A percentile compares a stretch with the other conserved stretches of the same genome.
phyloP scores from a whole-genome alignment of 1,284 basidiomycete genomes.

The Leccinum laetum region DNA sequence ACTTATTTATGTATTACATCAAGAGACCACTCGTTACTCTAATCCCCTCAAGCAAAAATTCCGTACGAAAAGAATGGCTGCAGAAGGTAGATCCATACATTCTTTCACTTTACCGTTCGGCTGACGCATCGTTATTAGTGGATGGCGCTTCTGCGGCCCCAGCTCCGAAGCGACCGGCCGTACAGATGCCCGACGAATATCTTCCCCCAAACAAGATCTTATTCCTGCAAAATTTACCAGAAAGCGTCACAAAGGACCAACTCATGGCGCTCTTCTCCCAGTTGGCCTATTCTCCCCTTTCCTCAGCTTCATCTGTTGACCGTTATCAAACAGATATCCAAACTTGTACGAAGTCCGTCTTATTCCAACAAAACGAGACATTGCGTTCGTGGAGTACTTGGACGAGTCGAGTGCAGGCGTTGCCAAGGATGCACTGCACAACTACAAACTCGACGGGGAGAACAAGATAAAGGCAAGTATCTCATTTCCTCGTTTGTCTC shows the following conservation, averaged over 20 bases:
- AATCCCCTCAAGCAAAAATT: slow-evolving; percentile 89
- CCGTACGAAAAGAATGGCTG: slow-evolving; percentile 75
- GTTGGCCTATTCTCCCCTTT: slow-evolving; percentile 43
- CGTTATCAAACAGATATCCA: slow-evolving; percentile 64
- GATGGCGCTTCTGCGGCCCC: slow-evolving; percentile 69
- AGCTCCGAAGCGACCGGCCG: slow-evolving; percentile 72
- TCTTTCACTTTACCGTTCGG: slow-evolving; percentile 6
- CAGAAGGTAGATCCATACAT: slow-evolving; percentile 57
- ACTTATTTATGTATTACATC: slow-evolving; percentile 8
- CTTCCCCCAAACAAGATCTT: slow-evolving; percentile 99
- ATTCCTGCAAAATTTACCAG: slow-evolving; percentile 97
- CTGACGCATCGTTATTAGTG: slow-evolving; percentile 42
- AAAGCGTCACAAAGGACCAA: slow-evolving; percentile 86
- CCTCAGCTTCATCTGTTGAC: slow-evolving; percentile 7
- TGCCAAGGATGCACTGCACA: slow-evolving; percentile 94
- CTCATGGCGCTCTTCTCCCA: slow-evolving; percentile 88
- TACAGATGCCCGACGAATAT: slow-evolving; percentile 99
- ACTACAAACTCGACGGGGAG: slow-evolving; percentile 94
- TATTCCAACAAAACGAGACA: slow-evolving; percentile 94
- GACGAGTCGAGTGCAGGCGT: slow-evolving; percentile 89
- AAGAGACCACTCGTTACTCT: slow-evolving; percentile 79
- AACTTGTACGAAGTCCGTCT: slow-evolving; percentile 95
- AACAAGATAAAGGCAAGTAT: slow-evolving; percentile 88
- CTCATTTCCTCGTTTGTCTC: background rate
- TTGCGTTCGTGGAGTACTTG: slow-evolving; percentile 94